phyloP scores from a whole-genome alignment of 495 filamentous ascomycete species.

The Penicillium canariense region DNA sequence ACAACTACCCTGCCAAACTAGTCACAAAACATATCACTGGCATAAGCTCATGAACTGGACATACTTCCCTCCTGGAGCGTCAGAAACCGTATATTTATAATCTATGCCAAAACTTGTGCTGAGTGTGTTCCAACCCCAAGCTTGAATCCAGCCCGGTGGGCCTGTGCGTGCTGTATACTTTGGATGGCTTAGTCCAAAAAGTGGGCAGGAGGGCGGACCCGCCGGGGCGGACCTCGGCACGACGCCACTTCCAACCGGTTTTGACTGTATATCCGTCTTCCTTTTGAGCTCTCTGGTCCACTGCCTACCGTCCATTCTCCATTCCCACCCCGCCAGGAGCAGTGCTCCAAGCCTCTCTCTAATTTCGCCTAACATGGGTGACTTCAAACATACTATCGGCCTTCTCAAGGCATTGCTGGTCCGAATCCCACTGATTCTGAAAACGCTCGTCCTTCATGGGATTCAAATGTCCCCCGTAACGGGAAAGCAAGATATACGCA shows the following conservation, averaged over 20 bases:
- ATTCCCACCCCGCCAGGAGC: neutral
- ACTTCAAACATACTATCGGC: constrained; percentile 30
- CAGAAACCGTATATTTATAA: too few relatives aligned
- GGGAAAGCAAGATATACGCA: constrained; percentile 75
- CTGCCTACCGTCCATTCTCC: neutral
- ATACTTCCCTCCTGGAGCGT: neutral
- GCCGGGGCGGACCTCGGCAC: constrained; percentile 22
- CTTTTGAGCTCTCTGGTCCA: neutral
- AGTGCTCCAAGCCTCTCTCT: neutral
- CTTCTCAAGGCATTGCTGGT: constrained; percentile 50
- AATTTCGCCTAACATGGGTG: constrained; percentile 31
- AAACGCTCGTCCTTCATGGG: constrained; percentile 64
- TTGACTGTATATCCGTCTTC: constrained; percentile 3
- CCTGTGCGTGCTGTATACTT: too few relatives aligned
- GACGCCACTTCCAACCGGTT: constrained; percentile 21
- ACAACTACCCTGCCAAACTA: neutral
- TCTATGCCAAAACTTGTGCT: too few relatives aligned
- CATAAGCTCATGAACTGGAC: neutral
- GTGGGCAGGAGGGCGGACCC: neutral
- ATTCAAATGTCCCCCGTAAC: constrained; percentile 63
- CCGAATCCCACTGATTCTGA: constrained; percentile 64
- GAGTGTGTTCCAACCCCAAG: too few relatives aligned
- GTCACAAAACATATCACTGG: neutral
- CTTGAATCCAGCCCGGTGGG: too few relatives aligned
- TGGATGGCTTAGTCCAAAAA: too few relatives aligned